Evolutionary conservation across 495 filamentous ascomycete species (phyloP), one percentile per base, ranked within the genome.

Genomic region (Penicillium antarcticum): DNA sequence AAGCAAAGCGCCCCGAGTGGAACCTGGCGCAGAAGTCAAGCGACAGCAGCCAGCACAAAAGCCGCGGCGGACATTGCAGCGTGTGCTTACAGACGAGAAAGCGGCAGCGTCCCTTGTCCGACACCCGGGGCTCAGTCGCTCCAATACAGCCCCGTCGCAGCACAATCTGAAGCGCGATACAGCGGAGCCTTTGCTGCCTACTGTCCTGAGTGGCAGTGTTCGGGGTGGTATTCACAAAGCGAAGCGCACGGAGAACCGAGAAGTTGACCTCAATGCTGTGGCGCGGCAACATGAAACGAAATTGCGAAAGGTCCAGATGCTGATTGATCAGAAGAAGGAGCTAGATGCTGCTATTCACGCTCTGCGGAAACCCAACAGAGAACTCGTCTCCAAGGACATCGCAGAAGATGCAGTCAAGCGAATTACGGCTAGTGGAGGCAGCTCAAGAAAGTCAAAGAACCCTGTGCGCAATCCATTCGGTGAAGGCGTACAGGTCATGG

Each of bases 301-400:
- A 66, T 66, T 84, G 40, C 83, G 80, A 56, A 87, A 88, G 66
- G 86, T 89, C 54, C 86, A 88, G 17, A 77, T 81, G 36, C 73
- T 95, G 5, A 63, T 70, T 10, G 74, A 81, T 16, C 75, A 79
- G 41, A 86, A 95, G 51, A 84, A 85, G 50, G 88, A 96, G 61
- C 74, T 97, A 21, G 83, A 87, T 58, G 83, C 87, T 31, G 94
- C 92, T 11, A 97, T 97, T 51, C 73, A 80, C 10, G 77, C 88
- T 1, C 73, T 97, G 23, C 88, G 91, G 58, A 95, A 86, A 66
- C 94, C 94, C 5, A 96, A 97, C 61, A 80, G 94, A 48, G 79
- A 85, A 5, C 73, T 92, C 36, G 89, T 88, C 11, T 84, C 83
- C 11, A 84, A 84, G 56, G 84, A 86, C 42, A 74, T 90, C 34